These are phyloP conservation scores for Ilyonectria mors-panacis DNA, from an alignment of 2,329 filamentous ascomycete species.

Conservation along the genomic window DNA sequence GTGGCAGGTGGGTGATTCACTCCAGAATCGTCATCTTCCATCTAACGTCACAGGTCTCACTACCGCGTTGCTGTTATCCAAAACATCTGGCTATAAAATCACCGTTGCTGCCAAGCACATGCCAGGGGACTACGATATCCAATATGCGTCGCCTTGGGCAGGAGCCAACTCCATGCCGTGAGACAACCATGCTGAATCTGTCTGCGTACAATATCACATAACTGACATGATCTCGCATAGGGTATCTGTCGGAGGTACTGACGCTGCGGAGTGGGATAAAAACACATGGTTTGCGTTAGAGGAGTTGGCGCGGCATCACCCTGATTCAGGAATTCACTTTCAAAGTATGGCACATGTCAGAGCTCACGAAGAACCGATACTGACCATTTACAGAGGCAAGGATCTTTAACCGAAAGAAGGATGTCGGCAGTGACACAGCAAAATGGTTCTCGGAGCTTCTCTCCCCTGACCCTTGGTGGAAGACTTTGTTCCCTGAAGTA, in stretches of 20 bases:
- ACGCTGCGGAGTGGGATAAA: constrained; percentile 25
- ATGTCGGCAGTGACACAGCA: constrained; percentile 23
- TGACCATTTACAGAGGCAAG: constrained; percentile 20
- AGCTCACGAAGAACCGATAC: neutral
- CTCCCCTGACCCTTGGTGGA: constrained; percentile 29
- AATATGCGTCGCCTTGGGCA: constrained; percentile 25
- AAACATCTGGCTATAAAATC: constrained; percentile 20
- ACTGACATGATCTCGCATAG: constrained; percentile 5
- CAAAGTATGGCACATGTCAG: constrained; percentile 3
- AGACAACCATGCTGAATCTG: neutral
- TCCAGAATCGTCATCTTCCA: neutral
- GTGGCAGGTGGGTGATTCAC: constrained; percentile 16
- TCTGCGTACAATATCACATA: neutral
- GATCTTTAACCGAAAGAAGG: constrained; percentile 29
- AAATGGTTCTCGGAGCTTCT: constrained; percentile 31
- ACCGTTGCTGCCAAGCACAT: constrained; percentile 27
- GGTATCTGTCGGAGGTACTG: constrained; percentile 12
- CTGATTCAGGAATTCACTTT: constrained; percentile 24
- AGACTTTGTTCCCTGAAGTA: constrained; percentile 24
- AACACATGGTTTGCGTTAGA: constrained; percentile 24
- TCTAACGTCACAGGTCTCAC: constrained; percentile 18
- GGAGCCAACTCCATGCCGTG: constrained; percentile 25
- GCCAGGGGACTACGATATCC: constrained; percentile 28
- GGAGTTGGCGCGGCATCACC: constrained; percentile 18
- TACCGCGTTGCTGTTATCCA: constrained; percentile 23